phyloP scores from a whole-genome alignment of 2,329 filamentous ascomycete genomes.

The Sporothrix inflata region DNA sequence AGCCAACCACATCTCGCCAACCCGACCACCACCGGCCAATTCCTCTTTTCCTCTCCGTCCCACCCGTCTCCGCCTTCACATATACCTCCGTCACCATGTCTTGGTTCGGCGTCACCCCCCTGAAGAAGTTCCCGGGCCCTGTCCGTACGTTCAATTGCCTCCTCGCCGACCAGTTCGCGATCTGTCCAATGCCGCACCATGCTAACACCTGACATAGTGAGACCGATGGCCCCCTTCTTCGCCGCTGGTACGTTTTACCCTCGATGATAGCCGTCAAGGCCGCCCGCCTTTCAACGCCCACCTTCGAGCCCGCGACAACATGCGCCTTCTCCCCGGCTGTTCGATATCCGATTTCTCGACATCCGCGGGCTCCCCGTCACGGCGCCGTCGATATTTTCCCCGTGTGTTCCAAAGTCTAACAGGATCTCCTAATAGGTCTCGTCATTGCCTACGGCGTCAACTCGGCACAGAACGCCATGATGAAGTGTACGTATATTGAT shows the following conservation, averaged over 20 bases:
- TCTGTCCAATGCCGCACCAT: background rate
- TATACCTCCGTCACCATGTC: slow-evolving; percentile 63
- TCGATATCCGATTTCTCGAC: background rate
- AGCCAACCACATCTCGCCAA: background rate
- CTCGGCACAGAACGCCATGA: slow-evolving; percentile 75
- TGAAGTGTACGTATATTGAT: slow-evolving; percentile 65
- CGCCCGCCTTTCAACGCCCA: background rate
- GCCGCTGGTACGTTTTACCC: slow-evolving; percentile 74
- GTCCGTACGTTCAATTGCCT: slow-evolving; percentile 66
- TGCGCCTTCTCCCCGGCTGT: background rate
- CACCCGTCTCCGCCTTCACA: background rate
- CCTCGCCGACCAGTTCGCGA: background rate
- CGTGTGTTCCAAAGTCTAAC: background rate
- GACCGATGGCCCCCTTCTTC: slow-evolving; percentile 92
- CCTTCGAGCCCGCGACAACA: background rate
- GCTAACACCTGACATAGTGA: slow-evolving; percentile 59
- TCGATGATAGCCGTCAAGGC: background rate
- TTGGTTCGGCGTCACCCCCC: slow-evolving; percentile 66
- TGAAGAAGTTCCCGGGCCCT: slow-evolving; percentile 81
- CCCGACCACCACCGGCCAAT: slow-evolving; percentile 33
- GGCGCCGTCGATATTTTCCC: background rate
- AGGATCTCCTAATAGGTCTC: slow-evolving; percentile 59
- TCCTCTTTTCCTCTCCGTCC: slow-evolving; percentile 36
- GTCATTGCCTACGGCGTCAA: slow-evolving; percentile 93
- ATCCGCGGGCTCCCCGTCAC: background rate